Evolutionary conservation across 2,329 filamentous ascomycete species (phyloP).

Genomic region (Alternaria sp.): DNA sequence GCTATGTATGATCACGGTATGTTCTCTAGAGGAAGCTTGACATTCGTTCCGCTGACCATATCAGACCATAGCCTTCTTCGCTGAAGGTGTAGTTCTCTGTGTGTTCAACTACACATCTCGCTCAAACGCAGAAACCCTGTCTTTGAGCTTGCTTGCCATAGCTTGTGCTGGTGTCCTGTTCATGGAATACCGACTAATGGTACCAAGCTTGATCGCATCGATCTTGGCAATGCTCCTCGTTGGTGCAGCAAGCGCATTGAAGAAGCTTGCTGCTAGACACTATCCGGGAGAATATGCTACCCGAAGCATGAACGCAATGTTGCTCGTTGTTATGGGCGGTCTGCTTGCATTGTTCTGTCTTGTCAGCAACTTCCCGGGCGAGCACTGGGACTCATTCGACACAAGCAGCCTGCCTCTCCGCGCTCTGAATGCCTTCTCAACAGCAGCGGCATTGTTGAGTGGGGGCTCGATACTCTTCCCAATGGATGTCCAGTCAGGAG

Average conservation of each 20-base stretch:
- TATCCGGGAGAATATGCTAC: constrained; percentile 6
- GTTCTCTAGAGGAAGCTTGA: constrained; percentile 1
- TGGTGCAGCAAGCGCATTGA: constrained; percentile 23
- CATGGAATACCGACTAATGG: constrained; percentile 36
- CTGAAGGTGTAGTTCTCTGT: constrained; percentile 19
- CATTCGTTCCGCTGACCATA: constrained; percentile 1
- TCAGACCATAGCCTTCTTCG: constrained; percentile 25
- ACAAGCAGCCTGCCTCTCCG: constrained; percentile 12
- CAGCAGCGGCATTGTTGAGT: constrained; percentile 18
- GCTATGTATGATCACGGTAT: constrained; percentile 38
- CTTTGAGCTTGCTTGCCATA: constrained; percentile 16
- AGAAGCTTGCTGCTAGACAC: constrained; percentile 10
- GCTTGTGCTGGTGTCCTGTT: constrained; percentile 26
- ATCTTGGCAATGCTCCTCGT: constrained; percentile 30
- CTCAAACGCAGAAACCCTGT: constrained; percentile 17
- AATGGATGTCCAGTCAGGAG: background rate
- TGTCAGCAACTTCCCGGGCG: background rate
- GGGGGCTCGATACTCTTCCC: constrained; percentile 28
- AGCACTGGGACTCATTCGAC: constrained; percentile 14
- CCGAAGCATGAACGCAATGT: background rate
- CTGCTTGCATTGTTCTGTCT: constrained; percentile 13
- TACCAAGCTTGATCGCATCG: constrained; percentile 25
- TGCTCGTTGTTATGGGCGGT: constrained; percentile 6
- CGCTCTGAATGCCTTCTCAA: constrained; percentile 17
- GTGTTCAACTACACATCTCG: constrained; percentile 7